Base-by-base conservation (phyloP, 805 yeast genomes). In the Saccharomycopsis sp. region DNA sequence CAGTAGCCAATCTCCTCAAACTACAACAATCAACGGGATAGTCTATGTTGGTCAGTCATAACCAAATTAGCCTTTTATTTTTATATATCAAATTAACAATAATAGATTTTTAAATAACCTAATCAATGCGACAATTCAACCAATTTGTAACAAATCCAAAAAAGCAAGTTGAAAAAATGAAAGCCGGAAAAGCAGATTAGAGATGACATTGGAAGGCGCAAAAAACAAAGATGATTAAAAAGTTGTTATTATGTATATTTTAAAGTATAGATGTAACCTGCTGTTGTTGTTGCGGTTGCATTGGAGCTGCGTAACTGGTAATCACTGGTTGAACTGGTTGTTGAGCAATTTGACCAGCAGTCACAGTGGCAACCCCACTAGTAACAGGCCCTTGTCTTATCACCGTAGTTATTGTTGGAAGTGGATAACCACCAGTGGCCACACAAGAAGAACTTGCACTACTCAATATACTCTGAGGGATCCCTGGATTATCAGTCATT, bases 401-500 rank as follows among this genome's bases (percentile, higher is more conserved):
- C 19, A 31, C 35, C 5, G 35, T 31, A 9, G 35, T 14, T 9
- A 26, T 8, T 9, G 11, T 13, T 9, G 11, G 11, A 13, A 13
- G 13, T 26, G 29, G 29, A 9, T 31, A 16, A 4, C 48, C 45
- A 11, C 48, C 48, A 9, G n/a, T 29, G 20, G 45, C 40, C n/a
- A 36, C 41, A 45, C 48, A 45, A 23, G 16, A 14, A 8, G 14
- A 11, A 27, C 41, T 32, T 7, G 48, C 48, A 41, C 45, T 41
- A 8, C 23, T 20, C 4, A 45, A 23, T 31, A 36, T 16, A 8
- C 23, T 32, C 4, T 36, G 36, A 27, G 13, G 7, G n/a, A 26
- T 5, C 2, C 48, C 48, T 43, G 44, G n/a, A 31, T 41, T 28
- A 45, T 32, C 28, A 34, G 29, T 16, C 48, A 45, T 16, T 17